These are phyloP conservation scores for Rosa rugosa DNA, from an alignment of 306 rosid genomes.

Conservation along the genomic window DNA sequence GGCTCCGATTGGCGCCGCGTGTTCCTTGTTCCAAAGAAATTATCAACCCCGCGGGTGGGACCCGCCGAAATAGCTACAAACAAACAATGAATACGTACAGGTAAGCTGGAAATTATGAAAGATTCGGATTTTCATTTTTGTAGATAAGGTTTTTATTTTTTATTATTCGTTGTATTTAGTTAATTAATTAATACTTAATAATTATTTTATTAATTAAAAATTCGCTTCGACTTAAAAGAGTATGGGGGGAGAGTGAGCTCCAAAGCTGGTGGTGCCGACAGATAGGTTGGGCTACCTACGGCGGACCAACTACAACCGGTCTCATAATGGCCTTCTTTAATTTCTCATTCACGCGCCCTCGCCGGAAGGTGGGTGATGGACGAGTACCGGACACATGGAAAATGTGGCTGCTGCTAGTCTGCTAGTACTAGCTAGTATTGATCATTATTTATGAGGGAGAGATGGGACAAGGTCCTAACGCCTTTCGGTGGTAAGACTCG, in stretches of 20 bases:
- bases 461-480: not conserved
- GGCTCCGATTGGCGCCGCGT: conserved; percentile 18
- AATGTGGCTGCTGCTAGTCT: not conserved
- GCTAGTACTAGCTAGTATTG: not conserved
- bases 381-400: not conserved
- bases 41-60: not conserved
- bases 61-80: not conserved
- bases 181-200: not conserved
- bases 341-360: not conserved
- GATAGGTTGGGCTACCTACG: not conserved
- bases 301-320: not conserved
- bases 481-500: too few relatives aligned
- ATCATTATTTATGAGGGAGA: not conserved
- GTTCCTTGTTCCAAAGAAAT: not conserved
- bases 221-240: not conserved
- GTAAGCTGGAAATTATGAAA: not conserved
- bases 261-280: not conserved
- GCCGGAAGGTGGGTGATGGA: not conserved
- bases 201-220: not conserved
- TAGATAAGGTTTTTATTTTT: not conserved
- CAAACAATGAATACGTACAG: not conserved
- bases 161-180: not conserved
- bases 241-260: not conserved
- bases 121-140: not conserved
- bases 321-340: not conserved